Conservation (phyloP, 2,329 filamentous ascomycete genomes). For the Seiridium cupressi region DNA sequence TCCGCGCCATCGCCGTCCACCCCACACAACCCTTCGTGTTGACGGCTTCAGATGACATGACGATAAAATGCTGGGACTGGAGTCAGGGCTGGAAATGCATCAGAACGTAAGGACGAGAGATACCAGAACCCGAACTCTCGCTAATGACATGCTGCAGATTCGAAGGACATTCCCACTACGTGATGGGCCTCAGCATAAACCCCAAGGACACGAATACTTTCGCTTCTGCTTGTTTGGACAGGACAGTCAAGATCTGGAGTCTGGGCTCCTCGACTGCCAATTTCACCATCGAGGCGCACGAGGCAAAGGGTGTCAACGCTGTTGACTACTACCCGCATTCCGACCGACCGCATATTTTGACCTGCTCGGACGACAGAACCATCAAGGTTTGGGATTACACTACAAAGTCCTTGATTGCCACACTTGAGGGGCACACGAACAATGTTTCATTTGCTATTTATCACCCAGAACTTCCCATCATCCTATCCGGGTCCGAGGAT, state of each 20-base stretch:
- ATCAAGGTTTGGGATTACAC: conserved; percentile 99
- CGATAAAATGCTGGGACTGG: conserved; percentile 98
- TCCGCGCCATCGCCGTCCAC: conserved; percentile 93
- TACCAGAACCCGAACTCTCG: background rate
- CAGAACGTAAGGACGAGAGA: conserved; percentile 64
- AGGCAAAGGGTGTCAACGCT: conserved; percentile 96
- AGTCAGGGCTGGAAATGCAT: conserved; percentile 98
- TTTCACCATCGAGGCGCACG: conserved; percentile 94
- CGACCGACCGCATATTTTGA: conserved; percentile 84
- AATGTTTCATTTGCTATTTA: conserved; percentile 99
- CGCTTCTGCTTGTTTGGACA: conserved; percentile 90
- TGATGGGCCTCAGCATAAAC: conserved; percentile 96
- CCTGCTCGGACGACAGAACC: conserved; percentile 92
- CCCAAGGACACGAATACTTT: conserved; percentile 94
- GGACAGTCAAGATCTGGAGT: conserved; percentile 98
- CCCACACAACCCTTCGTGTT: conserved; percentile 94
- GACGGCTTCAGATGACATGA: conserved; percentile 97
- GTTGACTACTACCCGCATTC: conserved; percentile 84
- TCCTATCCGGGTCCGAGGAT: conserved; percentile 97
- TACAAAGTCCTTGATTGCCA: conserved; percentile 94
- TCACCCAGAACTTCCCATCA: conserved; percentile 91
- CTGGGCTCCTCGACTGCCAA: conserved; percentile 91
- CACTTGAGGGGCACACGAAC: conserved; percentile 93
- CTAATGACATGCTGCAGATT: background rate
- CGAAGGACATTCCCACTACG: conserved; percentile 93